A percentile compares a stretch with the other conserved stretches of the same genome.
Conservation (phyloP, 2,329 filamentous ascomycete genomes). For the Xylariales sp. region DNA sequence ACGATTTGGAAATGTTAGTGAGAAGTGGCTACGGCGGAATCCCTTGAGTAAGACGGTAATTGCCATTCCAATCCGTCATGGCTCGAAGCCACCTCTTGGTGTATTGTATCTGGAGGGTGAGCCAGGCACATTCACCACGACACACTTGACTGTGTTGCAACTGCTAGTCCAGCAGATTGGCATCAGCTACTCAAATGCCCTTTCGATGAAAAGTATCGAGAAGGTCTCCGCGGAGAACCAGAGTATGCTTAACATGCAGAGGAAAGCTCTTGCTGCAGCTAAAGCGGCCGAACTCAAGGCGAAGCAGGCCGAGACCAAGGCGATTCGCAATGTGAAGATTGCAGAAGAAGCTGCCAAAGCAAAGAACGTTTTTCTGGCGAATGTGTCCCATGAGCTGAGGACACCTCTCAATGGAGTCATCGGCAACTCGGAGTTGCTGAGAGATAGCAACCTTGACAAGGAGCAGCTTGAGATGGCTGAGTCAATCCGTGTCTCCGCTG, state of each 20-base stretch:
- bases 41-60: slow-evolving; percentile 71
- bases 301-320: slow-evolving; percentile 70
- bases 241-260: slow-evolving; percentile 74
- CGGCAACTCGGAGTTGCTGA: slow-evolving; percentile 78
- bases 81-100: slow-evolving; percentile 64
- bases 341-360: slow-evolving; percentile 80
- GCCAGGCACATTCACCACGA: slow-evolving; percentile 71
- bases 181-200: slow-evolving; percentile 65
- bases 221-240: slow-evolving; percentile 74
- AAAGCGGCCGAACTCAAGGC: slow-evolving; percentile 71
- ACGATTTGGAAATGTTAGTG: slow-evolving; percentile 69
- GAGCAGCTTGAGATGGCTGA: slow-evolving; percentile 84
- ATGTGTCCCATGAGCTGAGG: slow-evolving; percentile 76
- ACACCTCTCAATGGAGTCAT: slow-evolving; percentile 86
- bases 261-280: slow-evolving; percentile 66
- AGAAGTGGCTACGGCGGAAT: slow-evolving; percentile 63
- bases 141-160: slow-evolving; percentile 62
- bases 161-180: slow-evolving; percentile 75
- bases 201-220: slow-evolving; percentile 66
- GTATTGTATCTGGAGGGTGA: slow-evolving; percentile 72
- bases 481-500: slow-evolving; percentile 79
- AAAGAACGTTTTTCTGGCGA: slow-evolving; percentile 75
- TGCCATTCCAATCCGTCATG: slow-evolving; percentile 73
- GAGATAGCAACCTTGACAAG: slow-evolving; percentile 68
- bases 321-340: slow-evolving; percentile 72